These are phyloP conservation scores for Pichia norvegensis DNA, from an alignment of 1,139 yeast genomes.

Conservation along the genomic window DNA sequence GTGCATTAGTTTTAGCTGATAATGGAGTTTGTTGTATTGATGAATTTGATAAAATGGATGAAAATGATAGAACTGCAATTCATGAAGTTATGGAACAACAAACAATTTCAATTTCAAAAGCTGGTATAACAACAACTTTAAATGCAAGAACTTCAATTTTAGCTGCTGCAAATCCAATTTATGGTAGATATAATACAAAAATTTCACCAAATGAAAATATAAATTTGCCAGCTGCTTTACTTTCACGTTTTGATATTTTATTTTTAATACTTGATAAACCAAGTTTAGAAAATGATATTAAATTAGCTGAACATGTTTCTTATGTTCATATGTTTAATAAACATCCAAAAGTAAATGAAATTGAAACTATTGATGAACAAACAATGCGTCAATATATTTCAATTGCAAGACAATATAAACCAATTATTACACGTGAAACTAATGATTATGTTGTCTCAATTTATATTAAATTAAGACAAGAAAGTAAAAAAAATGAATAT, in stretches of 20 bases:
- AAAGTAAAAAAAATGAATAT: conserved; percentile 71
- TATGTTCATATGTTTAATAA: conserved; percentile 89
- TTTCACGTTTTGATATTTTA: conserved; percentile 90
- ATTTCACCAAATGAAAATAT: conserved; percentile 92
- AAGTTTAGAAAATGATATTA: conserved; percentile 68
- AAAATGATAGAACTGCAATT: conserved; percentile 91
- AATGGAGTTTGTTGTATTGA: conserved; percentile 98
- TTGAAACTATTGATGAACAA: conserved; percentile 62
- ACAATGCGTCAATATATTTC: conserved; percentile 86
- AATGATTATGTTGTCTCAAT: conserved; percentile 83
- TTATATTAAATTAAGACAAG: conserved; percentile 88
- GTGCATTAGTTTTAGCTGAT: conserved; percentile 94
- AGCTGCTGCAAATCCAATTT: conserved; percentile 97
- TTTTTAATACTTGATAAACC: conserved; percentile 85
- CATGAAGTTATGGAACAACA: conserved; percentile 99
- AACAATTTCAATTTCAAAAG: conserved; percentile 94
- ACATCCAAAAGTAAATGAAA: conserved; percentile 67
- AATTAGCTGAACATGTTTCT: conserved; percentile 87
- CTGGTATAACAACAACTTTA: conserved; percentile 93
- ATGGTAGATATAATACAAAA: conserved; percentile 88
- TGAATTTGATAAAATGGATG: conserved; percentile 99
- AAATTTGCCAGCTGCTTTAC: conserved; percentile 91
- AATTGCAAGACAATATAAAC: conserved; percentile 77
- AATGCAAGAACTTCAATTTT: conserved; percentile 93
- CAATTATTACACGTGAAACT: conserved; percentile 78